Conservation (phyloP, 139 green algal species). For the Picochlorum sp. region DNA sequence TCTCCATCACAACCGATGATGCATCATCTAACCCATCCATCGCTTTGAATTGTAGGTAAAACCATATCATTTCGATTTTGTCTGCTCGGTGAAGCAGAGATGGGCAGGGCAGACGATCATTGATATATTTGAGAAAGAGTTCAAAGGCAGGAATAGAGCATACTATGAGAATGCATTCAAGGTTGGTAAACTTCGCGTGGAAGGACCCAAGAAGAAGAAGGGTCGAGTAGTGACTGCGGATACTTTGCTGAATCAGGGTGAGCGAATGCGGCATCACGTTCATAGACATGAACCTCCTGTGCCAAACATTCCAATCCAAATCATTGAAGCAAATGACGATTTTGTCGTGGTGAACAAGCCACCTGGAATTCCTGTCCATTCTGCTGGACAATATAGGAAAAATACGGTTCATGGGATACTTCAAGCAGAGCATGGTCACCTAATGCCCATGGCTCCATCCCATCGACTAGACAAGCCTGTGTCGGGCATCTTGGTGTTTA, state of each 20-base stretch:
- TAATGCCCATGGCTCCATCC: constrained; percentile 58
- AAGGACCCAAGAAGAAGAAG: constrained; percentile 25
- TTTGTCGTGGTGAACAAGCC: constrained; percentile 75
- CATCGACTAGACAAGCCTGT: constrained; percentile 80
- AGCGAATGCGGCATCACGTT: constrained; percentile 60
- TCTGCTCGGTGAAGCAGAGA: constrained; percentile 60
- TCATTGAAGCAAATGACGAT: constrained; percentile 36
- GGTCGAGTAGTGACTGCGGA: constrained; percentile 6
- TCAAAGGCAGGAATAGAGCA: constrained; percentile 36
- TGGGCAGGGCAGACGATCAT: constrained; percentile 52
- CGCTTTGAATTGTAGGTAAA: constrained; percentile 39
- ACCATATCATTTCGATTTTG: constrained; percentile 83
- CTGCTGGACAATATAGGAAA: constrained; percentile 84
- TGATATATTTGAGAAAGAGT: constrained; percentile 65
- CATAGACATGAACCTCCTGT: constrained; percentile 84
- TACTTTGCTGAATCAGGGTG: constrained; percentile 30
- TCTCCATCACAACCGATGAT: neutral
- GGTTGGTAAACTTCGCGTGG: constrained; percentile 51
- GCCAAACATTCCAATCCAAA: constrained; percentile 33
- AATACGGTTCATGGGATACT: constrained; percentile 83
- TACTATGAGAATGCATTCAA: constrained; percentile 61
- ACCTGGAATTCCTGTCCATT: constrained; percentile 76
- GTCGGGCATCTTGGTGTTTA: constrained; percentile 79
- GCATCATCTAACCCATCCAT: no score
- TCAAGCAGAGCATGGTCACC: constrained; percentile 40